Evolutionary conservation across 2,329 filamentous ascomycete genomes (phyloP), one percentile per base, ranked within the genome.

Genomic region (Pleurostoma richardsiae): DNA sequence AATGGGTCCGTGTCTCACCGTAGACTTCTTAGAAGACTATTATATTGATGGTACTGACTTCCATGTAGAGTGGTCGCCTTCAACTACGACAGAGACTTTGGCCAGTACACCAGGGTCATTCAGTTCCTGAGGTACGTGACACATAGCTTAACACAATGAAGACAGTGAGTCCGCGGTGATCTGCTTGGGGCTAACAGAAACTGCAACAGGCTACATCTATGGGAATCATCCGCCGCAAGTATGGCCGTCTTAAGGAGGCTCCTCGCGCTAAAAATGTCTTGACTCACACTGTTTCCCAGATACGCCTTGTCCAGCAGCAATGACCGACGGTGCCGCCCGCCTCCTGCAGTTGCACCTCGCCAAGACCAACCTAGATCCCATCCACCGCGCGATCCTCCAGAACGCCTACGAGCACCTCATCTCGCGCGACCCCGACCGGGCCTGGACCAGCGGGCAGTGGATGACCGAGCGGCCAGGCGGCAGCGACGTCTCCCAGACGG

Each of bases 391-490:
- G 19, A 73, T 82, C 0, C 72, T 82, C 42, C 66, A 73, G 36
- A 70, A 77, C 39, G 77, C 77, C 4, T 80, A 74, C 52, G 57
- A 64, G 5, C 74, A 74, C 10, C 65, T 87, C 4, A 78, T 68
- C 1, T 79, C 75, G 4, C 68, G 76, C 4, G 71, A 84, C 28
- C 65, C 70, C 0, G 46, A 56, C 0, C 53, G 63, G 19, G 77
- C 79, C 0, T 89, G 85, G 85, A 89, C 84, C 0, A 85, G 79
- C 39, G 85, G 85, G 0, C 85, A 89, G 59, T 89, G 86, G 85
- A 88, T 89, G 85, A 89, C 85, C 0, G 85, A 88, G 55, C 72
- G 85, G 3, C 72, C 74, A 0, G 85, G 85, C 2, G 85, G 85
- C 0, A 86, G 82, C 52, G 85, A 89, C 55, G 82, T 88, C 2